phyloP scores from a whole-genome alignment of 345 rosid species.

The Citrus reticulata region DNA sequence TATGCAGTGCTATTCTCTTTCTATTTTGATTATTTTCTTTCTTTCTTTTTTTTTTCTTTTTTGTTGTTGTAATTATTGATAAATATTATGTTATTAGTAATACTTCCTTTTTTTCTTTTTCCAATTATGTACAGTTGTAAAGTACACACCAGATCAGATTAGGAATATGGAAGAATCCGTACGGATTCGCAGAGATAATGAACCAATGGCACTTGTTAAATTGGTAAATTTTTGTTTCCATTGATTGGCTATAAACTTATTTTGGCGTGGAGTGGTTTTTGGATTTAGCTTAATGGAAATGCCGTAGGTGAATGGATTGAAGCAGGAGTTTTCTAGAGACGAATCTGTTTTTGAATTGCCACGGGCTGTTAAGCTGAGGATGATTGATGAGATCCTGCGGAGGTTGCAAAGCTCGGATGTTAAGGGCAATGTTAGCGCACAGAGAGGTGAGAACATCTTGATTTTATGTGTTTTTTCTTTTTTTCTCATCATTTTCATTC shows the following conservation, averaged over 20 bases:
- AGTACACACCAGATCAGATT: slow-evolving; percentile 80
- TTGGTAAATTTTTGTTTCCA: slow-evolving; percentile 37
- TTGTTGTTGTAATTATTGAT: background rate
- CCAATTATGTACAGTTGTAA: slow-evolving; percentile 42
- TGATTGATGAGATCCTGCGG: slow-evolving; percentile 68
- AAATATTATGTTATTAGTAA: background rate
- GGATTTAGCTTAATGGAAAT: background rate
- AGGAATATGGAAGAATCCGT: slow-evolving; percentile 83
- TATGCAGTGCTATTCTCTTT: background rate
- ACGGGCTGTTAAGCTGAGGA: slow-evolving; percentile 42
- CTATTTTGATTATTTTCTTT: background rate
- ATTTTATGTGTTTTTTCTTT: background rate
- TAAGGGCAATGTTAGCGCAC: slow-evolving; percentile 39
- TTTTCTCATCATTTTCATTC: background rate
- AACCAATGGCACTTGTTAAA: slow-evolving; percentile 57
- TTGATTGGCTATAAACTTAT: background rate
- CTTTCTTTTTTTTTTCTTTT: background rate
- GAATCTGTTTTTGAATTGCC: slow-evolving; percentile 48
- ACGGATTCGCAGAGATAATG: slow-evolving; percentile 73
- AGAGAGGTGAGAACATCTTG: slow-evolving; percentile 53
- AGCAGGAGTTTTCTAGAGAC: slow-evolving; percentile 33
- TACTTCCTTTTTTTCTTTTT: background rate
- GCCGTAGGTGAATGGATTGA: slow-evolving; percentile 59
- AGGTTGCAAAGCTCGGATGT: slow-evolving; percentile 44
- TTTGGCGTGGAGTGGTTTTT: background rate